Conservation (phyloP, 2,329 filamentous ascomycete genomes). For the Aspergillus ustus region DNA sequence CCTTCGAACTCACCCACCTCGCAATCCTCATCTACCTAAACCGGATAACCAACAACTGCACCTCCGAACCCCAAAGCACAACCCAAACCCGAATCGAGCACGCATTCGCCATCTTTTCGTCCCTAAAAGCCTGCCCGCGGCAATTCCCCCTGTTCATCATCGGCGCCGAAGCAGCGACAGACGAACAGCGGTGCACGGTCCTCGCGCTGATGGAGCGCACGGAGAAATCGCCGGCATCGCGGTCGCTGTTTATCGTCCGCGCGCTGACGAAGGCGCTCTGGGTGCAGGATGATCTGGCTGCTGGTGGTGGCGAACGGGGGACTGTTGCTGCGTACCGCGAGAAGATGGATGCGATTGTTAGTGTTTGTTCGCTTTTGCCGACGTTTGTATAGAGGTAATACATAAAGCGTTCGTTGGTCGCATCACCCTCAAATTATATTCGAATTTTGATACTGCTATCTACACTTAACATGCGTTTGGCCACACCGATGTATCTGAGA, state of each 20-base stretch:
- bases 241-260: conserved; percentile 7
- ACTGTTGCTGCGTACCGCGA: conserved; percentile 8
- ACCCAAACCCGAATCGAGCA: conserved; percentile 1
- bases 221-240: conserved; percentile 4
- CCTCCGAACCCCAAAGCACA: conserved; percentile 1
- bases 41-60: neutral
- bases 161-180: conserved; percentile 15
- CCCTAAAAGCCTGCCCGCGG: conserved; percentile 8
- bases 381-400: conserved; percentile 12
- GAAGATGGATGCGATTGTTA: conserved; percentile 14
- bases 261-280: conserved; percentile 13
- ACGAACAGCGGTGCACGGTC: conserved; percentile 10
- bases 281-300: conserved; percentile 22
- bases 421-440: too few species aligned
- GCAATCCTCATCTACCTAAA: conserved; percentile 16
- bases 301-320: conserved; percentile 2
- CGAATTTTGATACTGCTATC: too few species aligned
- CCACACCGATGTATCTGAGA: too few species aligned
- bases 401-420: neutral
- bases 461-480: too few species aligned
- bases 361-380: conserved; percentile 16
- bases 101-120: conserved; percentile 4
- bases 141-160: conserved; percentile 19
- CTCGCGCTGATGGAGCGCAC: conserved; percentile 17
- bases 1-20: conserved; percentile 10